phyloP scores from a whole-genome alignment of 345 rosid genomes.

The Clausena lansium region DNA sequence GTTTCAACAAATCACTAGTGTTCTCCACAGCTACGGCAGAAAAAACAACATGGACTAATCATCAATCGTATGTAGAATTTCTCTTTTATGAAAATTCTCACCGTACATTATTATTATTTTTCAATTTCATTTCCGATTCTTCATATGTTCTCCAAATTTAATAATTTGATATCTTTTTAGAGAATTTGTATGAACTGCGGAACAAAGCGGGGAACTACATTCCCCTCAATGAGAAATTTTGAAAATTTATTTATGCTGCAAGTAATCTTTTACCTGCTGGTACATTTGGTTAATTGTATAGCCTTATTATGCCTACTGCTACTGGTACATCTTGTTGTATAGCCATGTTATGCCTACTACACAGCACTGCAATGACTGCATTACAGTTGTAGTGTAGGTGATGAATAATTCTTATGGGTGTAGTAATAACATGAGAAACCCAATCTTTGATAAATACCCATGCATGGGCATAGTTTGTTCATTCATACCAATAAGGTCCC shows the following conservation, averaged over 20 bases:
- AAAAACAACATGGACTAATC: constrained; percentile 22
- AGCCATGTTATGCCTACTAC: too few species aligned
- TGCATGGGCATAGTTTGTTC: too few species aligned
- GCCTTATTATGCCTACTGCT: too few species aligned
- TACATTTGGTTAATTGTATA: too few species aligned
- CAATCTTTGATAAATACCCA: too few species aligned
- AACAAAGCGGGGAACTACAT: neutral
- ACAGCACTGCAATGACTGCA: too few species aligned
- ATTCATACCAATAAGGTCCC: too few species aligned
- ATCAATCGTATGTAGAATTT: constrained; percentile 21
- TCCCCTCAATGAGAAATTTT: constrained; percentile 10
- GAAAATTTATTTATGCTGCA: neutral
- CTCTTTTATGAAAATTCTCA: constrained; percentile 19
- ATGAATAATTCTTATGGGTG: too few species aligned
- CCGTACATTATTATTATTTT: neutral
- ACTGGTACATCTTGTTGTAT: too few species aligned
- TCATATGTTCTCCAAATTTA: constrained; percentile 3
- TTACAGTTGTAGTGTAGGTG: too few species aligned
- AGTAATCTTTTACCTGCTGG: too few species aligned
- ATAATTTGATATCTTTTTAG: constrained; percentile 11
- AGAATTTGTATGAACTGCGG: constrained; percentile 23
- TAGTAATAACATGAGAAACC: too few species aligned
- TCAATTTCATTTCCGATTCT: constrained; percentile 1
- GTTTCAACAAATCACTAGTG: constrained; percentile 13
- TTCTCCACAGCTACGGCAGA: constrained; percentile 5